Percentiles rank a stretch among this genome's conserved stretches.
phyloP scores from a whole-genome alignment of 1,139 yeast species.

The Debaryomycetaceae sp. region DNA sequence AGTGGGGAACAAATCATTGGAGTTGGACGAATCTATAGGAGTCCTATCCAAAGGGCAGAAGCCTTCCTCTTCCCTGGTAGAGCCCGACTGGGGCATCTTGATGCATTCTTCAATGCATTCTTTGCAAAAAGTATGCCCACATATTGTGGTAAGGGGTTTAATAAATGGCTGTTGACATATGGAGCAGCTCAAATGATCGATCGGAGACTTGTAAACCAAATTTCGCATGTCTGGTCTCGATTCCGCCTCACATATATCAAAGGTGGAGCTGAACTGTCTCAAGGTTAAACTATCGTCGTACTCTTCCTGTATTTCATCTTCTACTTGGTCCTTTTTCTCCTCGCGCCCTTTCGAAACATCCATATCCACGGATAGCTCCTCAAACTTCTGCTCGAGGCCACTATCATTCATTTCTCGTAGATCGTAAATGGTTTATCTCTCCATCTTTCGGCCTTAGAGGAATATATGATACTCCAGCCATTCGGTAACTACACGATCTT shows the following conservation, averaged over 20 bases:
- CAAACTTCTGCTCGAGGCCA: not conserved
- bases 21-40: conserved; percentile 33
- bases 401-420: not conserved
- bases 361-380: not conserved
- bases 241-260: conserved; percentile 12
- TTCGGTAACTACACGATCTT: not conserved
- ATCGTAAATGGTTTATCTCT: not conserved
- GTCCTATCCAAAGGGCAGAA: conserved; percentile 66
- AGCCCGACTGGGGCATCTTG: conserved; percentile 20
- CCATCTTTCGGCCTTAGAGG: too few relatives aligned
- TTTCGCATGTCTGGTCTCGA: conserved; percentile 34
- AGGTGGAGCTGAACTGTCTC: conserved; percentile 13
- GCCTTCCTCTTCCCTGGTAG: conserved; percentile 16
- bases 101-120: conserved; percentile 50
- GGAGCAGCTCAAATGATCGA: conserved; percentile 57
- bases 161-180: conserved; percentile 57
- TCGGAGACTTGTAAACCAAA: conserved; percentile 31
- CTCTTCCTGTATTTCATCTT: not conserved
- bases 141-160: conserved; percentile 51
- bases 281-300: conserved; percentile 9
- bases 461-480: not conserved
- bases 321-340: not conserved
- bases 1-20: conserved; percentile 53
- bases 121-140: conserved; percentile 60
- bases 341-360: not conserved